A percentile compares a stretch with the other conserved stretches of the same genome.
phyloP scores from a whole-genome alignment of 2,329 filamentous ascomycete species.

The Raffaelea arxii region DNA sequence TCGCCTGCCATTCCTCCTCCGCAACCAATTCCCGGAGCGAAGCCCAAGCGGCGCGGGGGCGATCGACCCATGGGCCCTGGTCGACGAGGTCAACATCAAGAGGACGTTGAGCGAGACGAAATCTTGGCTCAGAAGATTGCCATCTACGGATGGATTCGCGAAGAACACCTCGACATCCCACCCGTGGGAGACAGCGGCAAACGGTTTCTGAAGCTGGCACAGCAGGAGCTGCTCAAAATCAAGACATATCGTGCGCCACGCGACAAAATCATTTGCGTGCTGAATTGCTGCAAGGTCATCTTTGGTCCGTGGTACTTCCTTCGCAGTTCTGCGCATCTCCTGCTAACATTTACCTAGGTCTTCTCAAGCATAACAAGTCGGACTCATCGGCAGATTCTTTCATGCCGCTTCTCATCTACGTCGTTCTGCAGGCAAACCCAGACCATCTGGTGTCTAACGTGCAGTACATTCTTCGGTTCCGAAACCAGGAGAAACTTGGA shows the following conservation, averaged over 20 bases:
- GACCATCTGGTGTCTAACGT: conserved; percentile 96
- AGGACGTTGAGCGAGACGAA: conserved; percentile 93
- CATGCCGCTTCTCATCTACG: conserved; percentile 89
- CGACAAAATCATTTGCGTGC: conserved; percentile 95
- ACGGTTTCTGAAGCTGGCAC: conserved; percentile 79
- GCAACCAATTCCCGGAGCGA: conserved; percentile 59
- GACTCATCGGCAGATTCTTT: conserved; percentile 96
- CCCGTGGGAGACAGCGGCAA: conserved; percentile 75
- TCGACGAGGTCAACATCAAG: conserved; percentile 89
- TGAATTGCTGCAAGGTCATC: conserved; percentile 99
- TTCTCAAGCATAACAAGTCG: conserved; percentile 82
- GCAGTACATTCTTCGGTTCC: conserved; percentile 93
- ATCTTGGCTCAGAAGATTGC: conserved; percentile 93
- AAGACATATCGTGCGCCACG: conserved; percentile 93
- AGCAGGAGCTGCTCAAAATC: conserved; percentile 93
- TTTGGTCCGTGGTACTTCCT: conserved; percentile 54
- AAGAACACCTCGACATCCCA: conserved; percentile 89
- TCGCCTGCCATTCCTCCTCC: conserved; percentile 84
- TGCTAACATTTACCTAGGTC: conserved; percentile 37
- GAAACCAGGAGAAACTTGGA: conserved; percentile 92
- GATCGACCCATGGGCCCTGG: conserved; percentile 68
- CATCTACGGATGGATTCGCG: conserved; percentile 90
- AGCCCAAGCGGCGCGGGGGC: conserved; percentile 57
- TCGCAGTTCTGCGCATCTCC: accelerated
- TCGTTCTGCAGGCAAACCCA: conserved; percentile 87